Base-by-base conservation (phyloP, 805 yeast genomes). In the Hanseniaspora pseudoguilliermondii region DNA sequence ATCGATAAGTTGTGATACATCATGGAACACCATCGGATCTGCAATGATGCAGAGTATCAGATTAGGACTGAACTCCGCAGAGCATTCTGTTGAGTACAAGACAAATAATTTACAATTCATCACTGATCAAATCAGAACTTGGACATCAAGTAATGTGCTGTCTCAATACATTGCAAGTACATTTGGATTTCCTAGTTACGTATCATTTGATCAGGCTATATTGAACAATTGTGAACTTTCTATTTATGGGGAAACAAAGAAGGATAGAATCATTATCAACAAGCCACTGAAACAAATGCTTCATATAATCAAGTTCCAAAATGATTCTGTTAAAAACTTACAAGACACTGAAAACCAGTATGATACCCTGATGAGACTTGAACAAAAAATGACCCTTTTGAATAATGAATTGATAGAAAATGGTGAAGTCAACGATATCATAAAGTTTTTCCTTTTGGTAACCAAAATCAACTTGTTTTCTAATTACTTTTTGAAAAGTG, bases 131-230 rank as follows among this genome's bases (percentile, higher is more conserved):
- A 75, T 82, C 36, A 77, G 83, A 58, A 91, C 98, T 0, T 91
- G 98, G 98, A 79, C 87, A n/a, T 79, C 87, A 11, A 88, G 96
- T 64, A 93, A 93, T 65, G 78, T 86, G 23, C 95, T 86, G 0
- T 84, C 95, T 2, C 97, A 93, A 68, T 79, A 84, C 2, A 82
- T 93, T 59, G 96, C 96, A 3, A 81, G 95, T 2, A 83, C 95
- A 11, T 88, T 89, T 70, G 98, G 98, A 20, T 90, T 85, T 64
- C 98, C 97, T 0, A 88, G 95, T 0, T 89, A 88, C 68, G 90
- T 86, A 4, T 86, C 83, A 58, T 86, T 89, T 64, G 95, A 88
- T 65, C 76, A 83, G 27, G 75, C 88, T 0, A 78, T 84, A 2
- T 69, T 81, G 63, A 74, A 74, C 6, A 74, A 81, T 3, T 76